Evolutionary conservation across 768 basidiomycete genomes (phyloP).

Genomic region (Pulveroboletus ravenelii): DNA sequence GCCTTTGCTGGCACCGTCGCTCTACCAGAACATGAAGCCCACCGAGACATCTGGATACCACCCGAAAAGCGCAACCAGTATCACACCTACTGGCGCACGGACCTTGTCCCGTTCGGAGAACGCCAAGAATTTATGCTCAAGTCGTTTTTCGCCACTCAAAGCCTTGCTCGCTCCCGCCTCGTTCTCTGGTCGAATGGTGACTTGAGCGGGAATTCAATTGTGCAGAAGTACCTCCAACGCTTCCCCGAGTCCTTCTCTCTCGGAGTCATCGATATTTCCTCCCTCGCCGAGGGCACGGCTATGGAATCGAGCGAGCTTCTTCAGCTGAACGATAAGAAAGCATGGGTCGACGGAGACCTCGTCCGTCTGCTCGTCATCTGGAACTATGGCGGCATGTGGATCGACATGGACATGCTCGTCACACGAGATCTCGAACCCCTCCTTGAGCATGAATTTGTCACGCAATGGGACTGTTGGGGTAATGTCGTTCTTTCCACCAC

Average conservation of each 20-base stretch:
- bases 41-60: conserved; percentile 18
- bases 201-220: conserved; percentile 48
- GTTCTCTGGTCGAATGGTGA: conserved; percentile 93
- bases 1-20: conserved; percentile 82
- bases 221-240: conserved; percentile 53
- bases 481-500: conserved; percentile 3
- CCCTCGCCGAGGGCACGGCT: conserved; percentile 70
- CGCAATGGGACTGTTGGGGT: conserved; percentile 99
- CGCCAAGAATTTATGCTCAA: conserved; percentile 88
- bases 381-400: conserved; percentile 90
- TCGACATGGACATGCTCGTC: conserved; percentile 94
- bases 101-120: conserved; percentile 71
- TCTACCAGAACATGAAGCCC: conserved; percentile 7
- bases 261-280: conserved; percentile 58
- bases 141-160: conserved; percentile 92
- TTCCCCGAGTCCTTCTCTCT: conserved; percentile 73
- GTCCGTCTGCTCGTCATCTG: conserved; percentile 84
- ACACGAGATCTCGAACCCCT: conserved; percentile 83
- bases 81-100: conserved; percentile 93
- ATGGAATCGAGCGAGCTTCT: conserved; percentile 63
- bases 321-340: conserved; percentile 63
- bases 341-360: conserved; percentile 94
- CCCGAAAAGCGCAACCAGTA: conserved; percentile 55
- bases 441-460: conserved; percentile 91
- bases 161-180: conserved; percentile 57